phyloP scores from a whole-genome alignment of 2,329 filamentous ascomycete genomes.

The Xylariaceae sp. region DNA sequence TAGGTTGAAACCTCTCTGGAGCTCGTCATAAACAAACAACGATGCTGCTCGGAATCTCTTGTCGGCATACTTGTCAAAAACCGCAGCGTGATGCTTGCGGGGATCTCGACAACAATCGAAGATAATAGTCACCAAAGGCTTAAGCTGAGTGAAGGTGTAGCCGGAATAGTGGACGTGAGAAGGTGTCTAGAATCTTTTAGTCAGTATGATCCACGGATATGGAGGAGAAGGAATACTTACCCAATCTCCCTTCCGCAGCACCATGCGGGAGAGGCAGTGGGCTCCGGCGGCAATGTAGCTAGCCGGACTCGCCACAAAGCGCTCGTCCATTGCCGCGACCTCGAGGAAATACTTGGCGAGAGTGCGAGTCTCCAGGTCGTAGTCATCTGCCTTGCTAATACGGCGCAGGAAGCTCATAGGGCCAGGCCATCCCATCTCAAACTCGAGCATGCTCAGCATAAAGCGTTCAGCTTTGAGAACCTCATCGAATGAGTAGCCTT shows the following conservation, averaged over 20 bases:
- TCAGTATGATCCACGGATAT: conserved; percentile 33
- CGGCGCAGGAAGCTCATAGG: conserved; percentile 97
- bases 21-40: conserved; percentile 70
- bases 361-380: conserved; percentile 91
- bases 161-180: conserved; percentile 89
- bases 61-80: conserved; percentile 90
- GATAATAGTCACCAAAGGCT: conserved; percentile 71
- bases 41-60: conserved; percentile 84
- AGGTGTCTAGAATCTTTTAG: conserved; percentile 55
- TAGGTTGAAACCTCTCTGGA: conserved; percentile 57
- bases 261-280: conserved; percentile 83
- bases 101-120: conserved; percentile 84
- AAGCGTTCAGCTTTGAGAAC: conserved; percentile 96
- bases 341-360: conserved; percentile 98
- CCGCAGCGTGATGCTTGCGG: conserved; percentile 74
- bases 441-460: conserved; percentile 95
- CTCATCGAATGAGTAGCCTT: conserved; percentile 83
- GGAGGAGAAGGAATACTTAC: conserved; percentile 50
- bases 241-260: conserved; percentile 91
- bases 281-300: conserved; percentile 89
- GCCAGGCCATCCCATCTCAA: conserved; percentile 95
- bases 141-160: conserved; percentile 83
- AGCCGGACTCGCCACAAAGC: conserved; percentile 85
- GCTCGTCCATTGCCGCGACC: conserved; percentile 95
- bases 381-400: conserved; percentile 98